A percentile compares a stretch with the other conserved stretches of the same genome.
phyloP scores from a whole-genome alignment of 805 yeast genomes.

The Ogataea nakhonphanomensis region DNA sequence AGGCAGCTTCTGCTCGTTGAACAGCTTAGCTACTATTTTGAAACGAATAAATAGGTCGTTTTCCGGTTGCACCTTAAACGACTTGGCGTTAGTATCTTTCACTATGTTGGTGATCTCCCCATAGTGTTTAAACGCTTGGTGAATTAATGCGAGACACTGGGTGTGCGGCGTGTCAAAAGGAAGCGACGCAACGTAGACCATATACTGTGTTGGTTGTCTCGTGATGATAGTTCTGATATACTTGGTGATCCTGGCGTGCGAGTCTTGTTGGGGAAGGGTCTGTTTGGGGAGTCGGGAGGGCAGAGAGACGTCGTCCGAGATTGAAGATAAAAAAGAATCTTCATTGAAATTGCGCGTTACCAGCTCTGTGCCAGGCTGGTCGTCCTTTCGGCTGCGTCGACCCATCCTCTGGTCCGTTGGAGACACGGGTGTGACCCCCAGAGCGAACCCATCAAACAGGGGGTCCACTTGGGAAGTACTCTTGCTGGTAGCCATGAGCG shows the following conservation, averaged over 20 bases:
- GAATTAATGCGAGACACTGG: slow-evolving; percentile 23
- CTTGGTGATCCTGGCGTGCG: slow-evolving; percentile 17
- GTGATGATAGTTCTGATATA: slow-evolving; percentile 28
- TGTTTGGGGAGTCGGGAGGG: not conserved
- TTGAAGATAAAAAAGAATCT: not conserved
- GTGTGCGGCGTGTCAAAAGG: slow-evolving; percentile 28
- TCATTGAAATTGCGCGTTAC: slow-evolving; percentile 1
- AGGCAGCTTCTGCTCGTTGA: slow-evolving; percentile 26
- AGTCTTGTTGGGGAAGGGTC: slow-evolving; percentile 1
- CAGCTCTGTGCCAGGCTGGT: not conserved
- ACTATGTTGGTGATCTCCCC: slow-evolving; percentile 25
- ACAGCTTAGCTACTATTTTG: slow-evolving; percentile 25
- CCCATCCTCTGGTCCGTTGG: not conserved
- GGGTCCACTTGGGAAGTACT: slow-evolving; percentile 14
- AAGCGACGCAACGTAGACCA: slow-evolving; percentile 28
- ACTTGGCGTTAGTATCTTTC: slow-evolving; percentile 22
- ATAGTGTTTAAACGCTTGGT: slow-evolving; percentile 25
- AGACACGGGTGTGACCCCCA: slow-evolving; percentile 6
- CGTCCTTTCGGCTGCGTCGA: not conserved
- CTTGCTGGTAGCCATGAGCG: slow-evolving; percentile 6
- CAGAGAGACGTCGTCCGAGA: slow-evolving; percentile 3
- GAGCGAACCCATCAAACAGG: slow-evolving; percentile 20
- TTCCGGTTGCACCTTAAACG: slow-evolving; percentile 23
- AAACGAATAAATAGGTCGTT: slow-evolving; percentile 28
- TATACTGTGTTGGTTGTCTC: slow-evolving; percentile 25